Percentiles rank a stretch among this genome's conserved stretches.
These are phyloP conservation scores for Citrus medica DNA, from an alignment of 345 rosid species.

Conservation along the genomic window DNA sequence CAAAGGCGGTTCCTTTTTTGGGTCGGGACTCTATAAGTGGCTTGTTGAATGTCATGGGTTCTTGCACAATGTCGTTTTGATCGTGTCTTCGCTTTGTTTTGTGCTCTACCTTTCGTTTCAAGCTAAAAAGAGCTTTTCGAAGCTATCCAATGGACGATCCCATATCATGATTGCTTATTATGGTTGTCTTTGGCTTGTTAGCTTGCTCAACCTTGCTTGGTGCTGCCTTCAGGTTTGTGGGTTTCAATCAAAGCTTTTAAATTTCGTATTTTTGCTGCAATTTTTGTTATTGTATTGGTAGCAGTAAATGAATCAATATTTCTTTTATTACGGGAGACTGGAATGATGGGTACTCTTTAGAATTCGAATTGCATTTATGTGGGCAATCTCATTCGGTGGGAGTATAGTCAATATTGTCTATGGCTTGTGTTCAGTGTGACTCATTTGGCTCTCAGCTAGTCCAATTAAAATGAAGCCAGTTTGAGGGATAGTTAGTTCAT, in stretches of 20 bases:
- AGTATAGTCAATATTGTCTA: not conserved
- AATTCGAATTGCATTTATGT: not conserved
- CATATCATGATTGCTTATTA: slow-evolving; percentile 80
- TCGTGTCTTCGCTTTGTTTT: slow-evolving; percentile 55
- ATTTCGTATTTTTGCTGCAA: not conserved
- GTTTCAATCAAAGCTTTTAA: not conserved
- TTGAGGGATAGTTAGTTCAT: not conserved
- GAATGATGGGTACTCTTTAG: not conserved
- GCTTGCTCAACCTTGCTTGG: slow-evolving; percentile 90
- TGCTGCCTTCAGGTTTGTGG: slow-evolving; percentile 68
- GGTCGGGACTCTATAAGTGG: slow-evolving; percentile 46
- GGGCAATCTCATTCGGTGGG: not conserved
- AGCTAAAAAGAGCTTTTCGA: slow-evolving; percentile 63
- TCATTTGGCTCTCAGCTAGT: not conserved
- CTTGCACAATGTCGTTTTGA: slow-evolving; percentile 58
- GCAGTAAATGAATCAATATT: not conserved
- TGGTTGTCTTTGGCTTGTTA: slow-evolving; percentile 79
- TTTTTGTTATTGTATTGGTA: not conserved
- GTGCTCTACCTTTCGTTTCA: slow-evolving; percentile 64
- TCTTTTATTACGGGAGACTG: not conserved
- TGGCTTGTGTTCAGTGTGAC: not conserved
- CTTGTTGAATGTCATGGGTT: slow-evolving; percentile 77
- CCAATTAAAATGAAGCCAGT: not conserved
- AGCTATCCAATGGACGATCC: slow-evolving; percentile 76
- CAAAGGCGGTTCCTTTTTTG: slow-evolving; percentile 18